phyloP scores from a whole-genome alignment of 2,329 filamentous ascomycete genomes.

The Penicillium sp. region DNA sequence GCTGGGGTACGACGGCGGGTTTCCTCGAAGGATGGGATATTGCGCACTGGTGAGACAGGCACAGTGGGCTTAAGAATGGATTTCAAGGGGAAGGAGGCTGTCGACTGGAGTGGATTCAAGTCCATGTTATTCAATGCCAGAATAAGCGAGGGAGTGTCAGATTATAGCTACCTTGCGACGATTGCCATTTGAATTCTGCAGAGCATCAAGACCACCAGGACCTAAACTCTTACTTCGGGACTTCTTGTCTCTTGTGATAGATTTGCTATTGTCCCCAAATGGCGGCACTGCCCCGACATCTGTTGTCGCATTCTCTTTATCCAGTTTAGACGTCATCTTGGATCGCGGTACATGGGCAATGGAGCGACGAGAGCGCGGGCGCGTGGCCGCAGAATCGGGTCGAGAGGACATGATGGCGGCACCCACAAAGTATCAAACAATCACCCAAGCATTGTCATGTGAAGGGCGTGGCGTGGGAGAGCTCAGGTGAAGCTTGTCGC shows the following conservation, averaged over 20 bases:
- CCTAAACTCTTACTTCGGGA: slow-evolving; percentile 94
- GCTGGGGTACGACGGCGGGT: slow-evolving; percentile 42
- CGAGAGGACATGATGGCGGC: slow-evolving; percentile 34
- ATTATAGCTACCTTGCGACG: slow-evolving; percentile 66
- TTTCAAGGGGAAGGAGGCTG: slow-evolving; percentile 48
- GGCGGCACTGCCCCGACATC: slow-evolving; percentile 55
- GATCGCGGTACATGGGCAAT: slow-evolving; percentile 60
- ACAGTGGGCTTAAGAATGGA: slow-evolving; percentile 83
- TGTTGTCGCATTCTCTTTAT: slow-evolving; percentile 77
- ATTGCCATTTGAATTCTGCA: slow-evolving; percentile 74
- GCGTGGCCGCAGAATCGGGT: slow-evolving; percentile 34
- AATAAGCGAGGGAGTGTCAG: not conserved
- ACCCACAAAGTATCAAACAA: slow-evolving; percentile 1
- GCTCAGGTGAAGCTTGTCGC: slow-evolving; percentile 2
- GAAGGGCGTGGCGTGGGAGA: not conserved
- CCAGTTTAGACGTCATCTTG: slow-evolving; percentile 49
- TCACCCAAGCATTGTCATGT: slow-evolving; percentile 12
- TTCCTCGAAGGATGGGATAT: slow-evolving; percentile 62
- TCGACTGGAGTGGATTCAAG: slow-evolving; percentile 34
- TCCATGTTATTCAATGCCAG: not conserved
- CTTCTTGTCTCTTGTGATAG: slow-evolving; percentile 57
- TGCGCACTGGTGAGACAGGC: slow-evolving; percentile 62
- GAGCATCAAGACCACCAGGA: slow-evolving; percentile 80
- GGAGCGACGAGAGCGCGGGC: slow-evolving; percentile 64
- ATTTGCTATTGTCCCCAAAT: slow-evolving; percentile 23